These are phyloP conservation scores for Diutina mesorugosa DNA, from an alignment of 1,139 yeast genomes.

Conservation along the genomic window DNA sequence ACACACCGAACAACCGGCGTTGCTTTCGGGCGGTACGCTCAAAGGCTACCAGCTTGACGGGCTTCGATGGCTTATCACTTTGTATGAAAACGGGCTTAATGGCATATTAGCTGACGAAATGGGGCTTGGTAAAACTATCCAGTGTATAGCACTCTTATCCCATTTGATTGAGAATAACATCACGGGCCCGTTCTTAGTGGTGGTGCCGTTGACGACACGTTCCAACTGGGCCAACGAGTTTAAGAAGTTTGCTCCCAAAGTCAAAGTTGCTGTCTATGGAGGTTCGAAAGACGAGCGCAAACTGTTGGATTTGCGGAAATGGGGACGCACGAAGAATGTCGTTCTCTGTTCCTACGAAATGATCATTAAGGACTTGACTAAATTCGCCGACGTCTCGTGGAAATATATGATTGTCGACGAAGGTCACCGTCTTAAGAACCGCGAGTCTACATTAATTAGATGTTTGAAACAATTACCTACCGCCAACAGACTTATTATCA, in stretches of 20 bases:
- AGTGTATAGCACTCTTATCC: conserved; percentile 67
- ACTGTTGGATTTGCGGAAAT: conserved; percentile 13
- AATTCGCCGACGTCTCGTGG: conserved; percentile 48
- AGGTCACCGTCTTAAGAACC: conserved; percentile 83
- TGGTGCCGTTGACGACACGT: conserved; percentile 80
- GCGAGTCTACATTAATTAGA: conserved; percentile 60
- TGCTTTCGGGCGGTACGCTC: conserved; percentile 54
- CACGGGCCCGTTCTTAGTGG: conserved; percentile 72
- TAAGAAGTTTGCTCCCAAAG: conserved; percentile 54
- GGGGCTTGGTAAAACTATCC: conserved; percentile 92
- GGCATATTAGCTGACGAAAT: conserved; percentile 95
- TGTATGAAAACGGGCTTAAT: conserved; percentile 86
- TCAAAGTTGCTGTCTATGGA: conserved; percentile 51
- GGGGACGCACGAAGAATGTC: conserved; percentile 22
- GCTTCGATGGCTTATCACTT: conserved; percentile 75
- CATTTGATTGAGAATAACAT: conserved; percentile 72
- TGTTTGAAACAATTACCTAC: conserved; percentile 56
- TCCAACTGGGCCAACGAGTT: conserved; percentile 78
- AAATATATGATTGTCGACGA: conserved; percentile 87
- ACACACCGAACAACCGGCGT: conserved; percentile 43
- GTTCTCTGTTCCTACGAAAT: conserved; percentile 78
- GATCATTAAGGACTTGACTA: conserved; percentile 50
- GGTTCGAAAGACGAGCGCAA: conserved; percentile 49
- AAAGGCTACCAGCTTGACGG: conserved; percentile 86
- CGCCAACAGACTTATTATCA: conserved; percentile 59